A percentile compares a stretch with the other conserved stretches of the same genome.
phyloP scores from a whole-genome alignment of 495 filamentous ascomycete species.

The Aspergillus wentii region DNA sequence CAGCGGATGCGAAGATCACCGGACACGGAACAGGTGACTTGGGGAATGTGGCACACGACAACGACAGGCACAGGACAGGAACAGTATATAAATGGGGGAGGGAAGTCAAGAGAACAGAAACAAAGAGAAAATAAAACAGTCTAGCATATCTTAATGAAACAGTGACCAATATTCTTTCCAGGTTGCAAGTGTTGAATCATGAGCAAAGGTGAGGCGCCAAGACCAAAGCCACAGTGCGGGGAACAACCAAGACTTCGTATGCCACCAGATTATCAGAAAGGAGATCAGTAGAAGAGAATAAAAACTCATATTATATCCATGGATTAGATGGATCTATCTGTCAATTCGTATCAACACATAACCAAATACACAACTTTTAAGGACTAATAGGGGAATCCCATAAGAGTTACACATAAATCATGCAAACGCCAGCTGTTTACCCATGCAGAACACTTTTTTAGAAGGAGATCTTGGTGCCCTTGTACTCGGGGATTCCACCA shows the following conservation, averaged over 20 bases:
- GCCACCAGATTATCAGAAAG: too few species aligned
- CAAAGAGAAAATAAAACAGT: slow-evolving; percentile 6
- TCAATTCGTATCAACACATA: slow-evolving; percentile 3
- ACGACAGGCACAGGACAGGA: slow-evolving; percentile 2
- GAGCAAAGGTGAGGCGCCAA: too few species aligned
- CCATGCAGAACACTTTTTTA: slow-evolving; percentile 31
- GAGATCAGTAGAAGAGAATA: too few species aligned
- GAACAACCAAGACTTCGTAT: too few species aligned
- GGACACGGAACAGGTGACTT: slow-evolving; percentile 21
- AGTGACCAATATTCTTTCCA: too few species aligned
- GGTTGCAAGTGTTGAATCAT: too few species aligned
- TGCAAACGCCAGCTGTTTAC: slow-evolving; percentile 3
- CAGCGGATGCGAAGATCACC: too few species aligned
- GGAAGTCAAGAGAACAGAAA: too few species aligned
- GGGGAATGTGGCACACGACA: slow-evolving; percentile 19
- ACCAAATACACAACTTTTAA: slow-evolving; percentile 10
- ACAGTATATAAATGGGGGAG: too few species aligned
- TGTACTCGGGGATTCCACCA: slow-evolving; percentile 77
- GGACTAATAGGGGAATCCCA: slow-evolving; percentile 13
- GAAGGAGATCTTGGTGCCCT: slow-evolving; percentile 90
- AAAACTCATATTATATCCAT: slow-evolving; percentile 16
- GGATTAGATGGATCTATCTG: slow-evolving; percentile 5
- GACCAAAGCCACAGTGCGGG: too few species aligned
- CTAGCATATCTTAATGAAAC: too few species aligned
- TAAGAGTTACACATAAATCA: slow-evolving; percentile 11